These are phyloP conservation scores for Diphasiastrum complanatum DNA, from an alignment of 83 land plant genomes.

Conservation along the genomic window DNA sequence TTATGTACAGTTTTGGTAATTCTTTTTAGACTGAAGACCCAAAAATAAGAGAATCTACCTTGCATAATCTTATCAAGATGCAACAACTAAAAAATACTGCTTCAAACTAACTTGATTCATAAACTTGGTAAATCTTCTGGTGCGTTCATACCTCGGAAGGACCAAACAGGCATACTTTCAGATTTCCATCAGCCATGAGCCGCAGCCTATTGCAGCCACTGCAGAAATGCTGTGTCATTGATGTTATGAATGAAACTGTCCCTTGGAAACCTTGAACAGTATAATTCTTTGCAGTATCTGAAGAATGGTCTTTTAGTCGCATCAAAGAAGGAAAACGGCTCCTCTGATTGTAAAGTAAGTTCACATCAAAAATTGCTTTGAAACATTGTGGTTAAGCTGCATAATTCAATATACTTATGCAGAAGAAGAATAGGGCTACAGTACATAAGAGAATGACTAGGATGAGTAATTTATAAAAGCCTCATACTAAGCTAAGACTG, in stretches of 20 bases:
- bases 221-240: constrained; percentile 97
- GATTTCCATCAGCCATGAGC: constrained; percentile 93
- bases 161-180: constrained; percentile 98
- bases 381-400: neutral
- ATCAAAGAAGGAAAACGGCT: constrained; percentile 42
- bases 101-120: too few species aligned
- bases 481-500: too few species aligned
- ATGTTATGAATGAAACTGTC: constrained; percentile 86
- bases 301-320: constrained; percentile 61
- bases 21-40: too few species aligned
- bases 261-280: constrained; percentile 66
- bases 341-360: constrained; percentile 37
- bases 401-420: too few species aligned
- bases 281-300: constrained; percentile 88
- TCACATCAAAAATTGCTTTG: neutral
- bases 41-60: too few species aligned
- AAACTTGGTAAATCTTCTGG: too few species aligned
- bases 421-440: too few species aligned
- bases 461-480: too few species aligned
- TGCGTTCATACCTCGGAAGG: constrained; percentile 98
- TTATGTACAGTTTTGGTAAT: too few species aligned
- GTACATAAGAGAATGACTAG: too few species aligned
- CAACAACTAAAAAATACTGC: too few species aligned
- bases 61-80: too few species aligned
- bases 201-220: constrained; percentile 93